phyloP scores from a whole-genome alignment of 805 yeast species.

The Starmerella stellata region DNA sequence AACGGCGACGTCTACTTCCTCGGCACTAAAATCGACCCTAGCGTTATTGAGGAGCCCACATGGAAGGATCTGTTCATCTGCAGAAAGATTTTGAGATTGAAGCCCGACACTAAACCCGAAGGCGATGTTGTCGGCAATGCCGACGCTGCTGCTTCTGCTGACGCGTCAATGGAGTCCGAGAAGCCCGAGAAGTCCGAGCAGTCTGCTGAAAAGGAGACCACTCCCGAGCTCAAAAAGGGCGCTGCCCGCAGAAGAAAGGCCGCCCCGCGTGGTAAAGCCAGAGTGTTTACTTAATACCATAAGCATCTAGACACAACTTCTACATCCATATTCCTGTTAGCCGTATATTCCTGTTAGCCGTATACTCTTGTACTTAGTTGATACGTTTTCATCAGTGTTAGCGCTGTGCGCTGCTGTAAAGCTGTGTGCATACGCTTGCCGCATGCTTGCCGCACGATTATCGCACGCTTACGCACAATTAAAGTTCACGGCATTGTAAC shows the following conservation, averaged over 20 bases:
- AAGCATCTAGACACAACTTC: too few relatives aligned
- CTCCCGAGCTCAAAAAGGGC: slow-evolving; percentile 12
- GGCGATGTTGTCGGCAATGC: background rate
- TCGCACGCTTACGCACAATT: too few relatives aligned
- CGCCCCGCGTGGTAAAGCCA: slow-evolving; percentile 16
- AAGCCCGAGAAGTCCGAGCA: slow-evolving; percentile 6
- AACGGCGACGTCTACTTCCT: slow-evolving; percentile 21
- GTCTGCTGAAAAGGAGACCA: background rate
- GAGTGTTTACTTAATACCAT: slow-evolving; percentile 10
- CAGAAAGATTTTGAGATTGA: slow-evolving; percentile 8
- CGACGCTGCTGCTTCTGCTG: background rate
- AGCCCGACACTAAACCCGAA: slow-evolving; percentile 4
- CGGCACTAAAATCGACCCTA: slow-evolving; percentile 18
- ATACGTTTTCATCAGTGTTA: too few relatives aligned
- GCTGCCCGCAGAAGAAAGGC: slow-evolving; percentile 15
- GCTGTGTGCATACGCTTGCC: too few relatives aligned
- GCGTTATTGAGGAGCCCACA: slow-evolving; percentile 20
- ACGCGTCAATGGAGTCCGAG: slow-evolving; percentile 2
- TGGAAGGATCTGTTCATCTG: slow-evolving; percentile 22
- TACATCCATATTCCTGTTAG: too few relatives aligned
- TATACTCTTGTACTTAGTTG: too few relatives aligned
- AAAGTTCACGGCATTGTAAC: too few relatives aligned
- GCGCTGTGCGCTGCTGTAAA: too few relatives aligned
- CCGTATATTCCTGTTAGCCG: too few relatives aligned
- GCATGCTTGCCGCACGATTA: too few relatives aligned